Percentiles rank a stretch among this genome's conserved stretches.
phyloP scores from a whole-genome alignment of 345 rosid species.

The Brassica carinata region DNA sequence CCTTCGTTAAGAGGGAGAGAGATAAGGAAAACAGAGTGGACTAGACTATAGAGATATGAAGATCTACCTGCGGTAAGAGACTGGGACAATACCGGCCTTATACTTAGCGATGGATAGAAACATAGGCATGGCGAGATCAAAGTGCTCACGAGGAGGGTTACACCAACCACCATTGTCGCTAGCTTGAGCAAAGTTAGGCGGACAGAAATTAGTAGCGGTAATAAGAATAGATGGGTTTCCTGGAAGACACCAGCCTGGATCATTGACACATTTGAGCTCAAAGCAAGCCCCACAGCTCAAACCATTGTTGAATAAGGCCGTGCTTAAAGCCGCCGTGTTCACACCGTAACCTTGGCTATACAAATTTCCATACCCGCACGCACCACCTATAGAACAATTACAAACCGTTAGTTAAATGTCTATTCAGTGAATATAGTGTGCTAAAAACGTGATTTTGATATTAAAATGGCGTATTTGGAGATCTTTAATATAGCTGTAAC shows the following conservation, averaged over 20 bases:
- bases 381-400: conserved; percentile 51
- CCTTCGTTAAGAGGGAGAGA: neutral
- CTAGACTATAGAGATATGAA: neutral
- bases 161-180: conserved; percentile 80
- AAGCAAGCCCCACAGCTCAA: conserved; percentile 71
- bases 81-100: conserved; percentile 75
- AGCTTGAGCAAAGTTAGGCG: conserved; percentile 61
- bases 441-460: neutral
- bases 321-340: conserved; percentile 78
- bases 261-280: conserved; percentile 59
- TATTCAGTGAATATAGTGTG: neutral
- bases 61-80: conserved; percentile 67
- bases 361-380: conserved; percentile 74
- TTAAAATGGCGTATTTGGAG: neutral
- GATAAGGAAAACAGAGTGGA: neutral
- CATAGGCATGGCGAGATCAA: conserved; percentile 78
- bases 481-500: neutral
- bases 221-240: conserved; percentile 60
- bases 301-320: conserved; percentile 72
- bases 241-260: conserved; percentile 62
- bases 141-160: conserved; percentile 73
- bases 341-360: conserved; percentile 73
- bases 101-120: conserved; percentile 67
- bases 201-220: conserved; percentile 73
- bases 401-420: neutral